Conservation (phyloP, 1,284 basidiomycete genomes). For the Ganoderma meredithae region DNA sequence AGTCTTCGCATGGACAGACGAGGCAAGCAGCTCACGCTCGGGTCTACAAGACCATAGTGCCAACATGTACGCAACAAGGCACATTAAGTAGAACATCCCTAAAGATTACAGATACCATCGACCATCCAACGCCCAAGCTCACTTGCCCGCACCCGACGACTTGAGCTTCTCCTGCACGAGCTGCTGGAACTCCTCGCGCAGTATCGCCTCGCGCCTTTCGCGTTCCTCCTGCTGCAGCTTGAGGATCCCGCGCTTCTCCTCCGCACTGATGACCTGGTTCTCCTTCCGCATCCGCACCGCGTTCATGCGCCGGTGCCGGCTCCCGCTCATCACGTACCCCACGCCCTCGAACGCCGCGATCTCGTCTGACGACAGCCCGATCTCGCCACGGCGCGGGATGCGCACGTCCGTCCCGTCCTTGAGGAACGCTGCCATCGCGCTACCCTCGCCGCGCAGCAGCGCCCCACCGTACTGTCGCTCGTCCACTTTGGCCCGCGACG, state of each 20-base stretch:
- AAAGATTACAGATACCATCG: background rate
- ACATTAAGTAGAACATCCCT: background rate
- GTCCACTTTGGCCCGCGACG: constrained; percentile 61
- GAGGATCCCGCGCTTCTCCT: constrained; percentile 94
- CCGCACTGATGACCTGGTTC: constrained; percentile 98
- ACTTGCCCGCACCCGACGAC: constrained; percentile 37
- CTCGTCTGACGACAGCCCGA: constrained; percentile 87
- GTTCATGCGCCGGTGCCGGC: constrained; percentile 93
- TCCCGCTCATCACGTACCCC: constrained; percentile 99
- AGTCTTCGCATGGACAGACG: background rate
- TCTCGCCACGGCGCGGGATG: constrained; percentile 98
- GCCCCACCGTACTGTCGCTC: constrained; percentile 87
- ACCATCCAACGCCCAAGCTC: constrained; percentile 6
- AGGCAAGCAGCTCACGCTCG: background rate
- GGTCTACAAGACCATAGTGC: background rate
- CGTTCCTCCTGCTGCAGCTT: constrained; percentile 95
- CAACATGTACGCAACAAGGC: background rate
- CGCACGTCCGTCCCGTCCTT: constrained; percentile 87
- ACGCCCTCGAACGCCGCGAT: constrained; percentile 89
- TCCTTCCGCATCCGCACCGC: constrained; percentile 98
- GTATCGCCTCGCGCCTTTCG: constrained; percentile 84
- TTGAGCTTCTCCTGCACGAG: constrained; percentile 80
- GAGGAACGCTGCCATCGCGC: constrained; percentile 96
- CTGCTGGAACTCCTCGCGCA: constrained; percentile 81
- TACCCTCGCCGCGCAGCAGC: constrained; percentile 93